Conservation (phyloP, 139 green algal genomes). For the Chloropicon primus region DNA sequence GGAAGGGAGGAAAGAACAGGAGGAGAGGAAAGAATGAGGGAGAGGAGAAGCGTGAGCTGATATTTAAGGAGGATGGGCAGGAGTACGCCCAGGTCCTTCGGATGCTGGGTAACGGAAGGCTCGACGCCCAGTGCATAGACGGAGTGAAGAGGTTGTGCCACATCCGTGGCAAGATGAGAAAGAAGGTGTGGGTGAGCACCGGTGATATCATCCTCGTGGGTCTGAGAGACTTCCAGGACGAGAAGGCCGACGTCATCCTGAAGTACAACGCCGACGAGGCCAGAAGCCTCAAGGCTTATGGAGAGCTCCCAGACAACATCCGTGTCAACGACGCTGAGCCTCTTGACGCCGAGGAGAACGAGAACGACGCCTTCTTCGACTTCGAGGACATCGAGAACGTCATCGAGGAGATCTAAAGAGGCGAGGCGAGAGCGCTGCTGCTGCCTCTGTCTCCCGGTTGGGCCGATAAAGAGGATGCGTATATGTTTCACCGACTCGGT, state of each 20-base stretch:
- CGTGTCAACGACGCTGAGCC: constrained; percentile 53
- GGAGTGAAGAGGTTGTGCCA: constrained; percentile 93
- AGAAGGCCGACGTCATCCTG: constrained; percentile 98
- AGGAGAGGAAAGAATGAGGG: constrained; percentile 23
- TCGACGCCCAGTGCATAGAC: constrained; percentile 98
- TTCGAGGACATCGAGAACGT: constrained; percentile 13
- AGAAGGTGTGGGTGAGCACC: constrained; percentile 84
- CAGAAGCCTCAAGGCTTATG: constrained; percentile 84
- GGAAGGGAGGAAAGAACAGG: constrained; percentile 26
- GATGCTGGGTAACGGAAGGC: constrained; percentile 96
- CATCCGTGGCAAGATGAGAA: constrained; percentile 99
- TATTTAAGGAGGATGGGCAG: constrained; percentile 98
- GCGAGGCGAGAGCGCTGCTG: too few species aligned
- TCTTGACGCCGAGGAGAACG: constrained; percentile 42
- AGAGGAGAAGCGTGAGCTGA: constrained; percentile 94
- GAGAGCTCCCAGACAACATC: constrained; percentile 91
- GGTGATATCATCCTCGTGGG: constrained; percentile 96
- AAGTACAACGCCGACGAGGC: constrained; percentile 97
- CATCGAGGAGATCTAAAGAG: constrained; percentile 15
- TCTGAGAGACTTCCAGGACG: constrained; percentile 97
- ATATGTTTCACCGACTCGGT: too few species aligned
- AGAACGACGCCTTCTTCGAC: constrained; percentile 60
- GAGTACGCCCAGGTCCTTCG: constrained; percentile 72
- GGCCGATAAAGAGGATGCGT: too few species aligned
- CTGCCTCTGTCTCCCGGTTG: too few species aligned